Evolutionary conservation across 228 moss, liverwort and hornwort species (phyloP).

Genomic region (Sphagnum magellanicum): DNA sequence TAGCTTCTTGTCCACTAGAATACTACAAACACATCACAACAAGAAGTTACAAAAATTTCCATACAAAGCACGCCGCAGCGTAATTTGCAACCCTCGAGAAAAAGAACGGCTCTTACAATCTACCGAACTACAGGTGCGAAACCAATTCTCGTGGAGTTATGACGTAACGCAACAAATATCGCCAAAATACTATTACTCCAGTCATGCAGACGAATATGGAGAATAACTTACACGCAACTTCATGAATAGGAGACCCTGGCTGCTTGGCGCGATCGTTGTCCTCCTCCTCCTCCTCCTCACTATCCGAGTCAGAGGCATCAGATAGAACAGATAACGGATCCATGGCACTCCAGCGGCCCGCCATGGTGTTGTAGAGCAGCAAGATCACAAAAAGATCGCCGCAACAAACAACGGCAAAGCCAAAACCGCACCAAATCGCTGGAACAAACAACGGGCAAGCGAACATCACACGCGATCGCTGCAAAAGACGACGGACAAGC

Average conservation of each 20-base stretch:
- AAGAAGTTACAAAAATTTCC: no score
- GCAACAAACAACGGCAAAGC: no score
- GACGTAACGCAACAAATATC: not conserved
- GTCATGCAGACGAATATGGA: not conserved
- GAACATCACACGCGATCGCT: no score
- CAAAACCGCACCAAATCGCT: no score
- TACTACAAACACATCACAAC: no score
- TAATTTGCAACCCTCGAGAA: not conserved
- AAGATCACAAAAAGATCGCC: no score
- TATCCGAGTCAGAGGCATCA: conserved; percentile 32
- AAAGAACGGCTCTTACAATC: not conserved
- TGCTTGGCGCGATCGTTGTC: not conserved
- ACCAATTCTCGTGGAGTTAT: not conserved
- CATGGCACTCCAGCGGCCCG: conserved; percentile 76
- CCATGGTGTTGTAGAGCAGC: not conserved
- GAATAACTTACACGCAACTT: conserved; percentile 12
- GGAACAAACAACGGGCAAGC: no score
- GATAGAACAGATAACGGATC: conserved; percentile 71
- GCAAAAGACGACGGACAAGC: no score
- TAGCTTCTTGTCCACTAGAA: no score
- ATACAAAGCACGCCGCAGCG: not conserved
- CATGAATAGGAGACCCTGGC: not conserved
- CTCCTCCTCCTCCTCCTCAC: conserved; percentile 10
- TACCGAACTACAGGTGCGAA: not conserved
- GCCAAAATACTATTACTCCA: not conserved